A percentile compares a stretch with the other conserved stretches of the same genome.
phyloP scores from a whole-genome alignment of 768 basidiomycete species.

The Suillus subaureus region DNA sequence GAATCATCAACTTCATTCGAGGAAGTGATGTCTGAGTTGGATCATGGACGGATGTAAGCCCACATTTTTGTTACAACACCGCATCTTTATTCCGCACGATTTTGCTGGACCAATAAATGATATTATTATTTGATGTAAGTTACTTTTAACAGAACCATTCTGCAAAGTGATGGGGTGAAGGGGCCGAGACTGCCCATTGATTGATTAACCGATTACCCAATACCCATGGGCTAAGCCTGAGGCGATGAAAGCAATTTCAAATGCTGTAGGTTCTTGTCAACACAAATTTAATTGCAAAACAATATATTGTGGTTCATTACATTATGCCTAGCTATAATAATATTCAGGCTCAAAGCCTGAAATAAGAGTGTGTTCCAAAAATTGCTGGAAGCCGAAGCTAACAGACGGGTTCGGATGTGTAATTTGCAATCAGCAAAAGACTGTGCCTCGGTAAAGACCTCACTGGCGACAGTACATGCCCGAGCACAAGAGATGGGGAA shows the following conservation, averaged over 20 bases:
- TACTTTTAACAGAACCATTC: too few species aligned
- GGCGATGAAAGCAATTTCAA: not conserved
- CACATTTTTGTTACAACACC: too few species aligned
- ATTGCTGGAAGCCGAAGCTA: constrained; percentile 88
- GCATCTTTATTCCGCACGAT: too few species aligned
- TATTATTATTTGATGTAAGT: too few species aligned
- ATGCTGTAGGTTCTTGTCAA: too few species aligned
- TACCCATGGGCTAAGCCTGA: not conserved
- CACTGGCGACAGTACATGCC: constrained; percentile 95
- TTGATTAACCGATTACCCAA: not conserved
- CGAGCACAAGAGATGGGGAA: constrained; percentile 87
- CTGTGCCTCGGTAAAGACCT: constrained; percentile 94
- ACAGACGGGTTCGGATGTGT: constrained; percentile 95
- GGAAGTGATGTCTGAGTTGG: not conserved
- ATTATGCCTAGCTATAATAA: too few species aligned
- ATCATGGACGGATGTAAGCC: too few species aligned
- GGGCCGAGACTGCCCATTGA: not conserved
- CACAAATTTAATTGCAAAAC: not conserved
- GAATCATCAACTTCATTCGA: not conserved
- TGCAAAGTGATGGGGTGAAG: too few species aligned
- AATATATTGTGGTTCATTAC: not conserved
- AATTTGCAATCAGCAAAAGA: constrained; percentile 95
- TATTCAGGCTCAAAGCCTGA: constrained; percentile 1
- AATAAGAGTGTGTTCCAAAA: constrained; percentile 64
- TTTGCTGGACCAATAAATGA: too few species aligned